phyloP scores from a whole-genome alignment of 306 rosid genomes.

The Rosa multiflora region DNA sequence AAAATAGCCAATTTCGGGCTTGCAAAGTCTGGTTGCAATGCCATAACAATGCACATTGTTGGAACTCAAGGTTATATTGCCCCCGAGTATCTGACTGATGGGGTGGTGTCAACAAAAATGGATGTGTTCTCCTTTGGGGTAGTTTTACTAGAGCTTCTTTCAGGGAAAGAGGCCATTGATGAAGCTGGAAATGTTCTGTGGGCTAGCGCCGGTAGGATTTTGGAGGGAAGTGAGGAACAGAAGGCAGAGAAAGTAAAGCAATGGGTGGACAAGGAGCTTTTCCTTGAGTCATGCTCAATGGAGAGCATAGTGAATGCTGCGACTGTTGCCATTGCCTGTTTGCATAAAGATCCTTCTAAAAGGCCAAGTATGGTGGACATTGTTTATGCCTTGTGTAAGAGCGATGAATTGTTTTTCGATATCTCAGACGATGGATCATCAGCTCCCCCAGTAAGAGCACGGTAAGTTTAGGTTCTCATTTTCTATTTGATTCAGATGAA shows the following conservation, averaged over 20 bases:
- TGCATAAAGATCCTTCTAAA: conserved; percentile 66
- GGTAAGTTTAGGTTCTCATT: conserved; percentile 34
- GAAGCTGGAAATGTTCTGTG: conserved; percentile 56
- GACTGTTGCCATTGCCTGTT: conserved; percentile 67
- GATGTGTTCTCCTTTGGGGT: conserved; percentile 92
- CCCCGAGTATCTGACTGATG: conserved; percentile 81
- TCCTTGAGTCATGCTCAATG: conserved; percentile 52
- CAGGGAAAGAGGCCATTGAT: conserved; percentile 64
- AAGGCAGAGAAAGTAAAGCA: conserved; percentile 44
- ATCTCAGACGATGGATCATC: conserved; percentile 60
- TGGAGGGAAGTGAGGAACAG: conserved; percentile 57
- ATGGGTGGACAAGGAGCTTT: conserved; percentile 59
- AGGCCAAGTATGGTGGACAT: conserved; percentile 84
- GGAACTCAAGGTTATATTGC: conserved; percentile 97
- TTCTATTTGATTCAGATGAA: background rate
- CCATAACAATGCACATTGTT: conserved; percentile 95
- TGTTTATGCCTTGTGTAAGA: conserved; percentile 69
- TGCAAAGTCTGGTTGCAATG: conserved; percentile 85
- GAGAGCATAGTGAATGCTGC: conserved; percentile 60
- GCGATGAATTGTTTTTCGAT: conserved; percentile 64
- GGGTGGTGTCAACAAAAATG: conserved; percentile 84
- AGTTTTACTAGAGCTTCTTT: conserved; percentile 73
- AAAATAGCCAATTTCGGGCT: conserved; percentile 92
- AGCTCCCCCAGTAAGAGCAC: conserved; percentile 46
- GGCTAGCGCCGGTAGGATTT: conserved; percentile 38